Evolutionary conservation across 306 rosid genomes (phyloP).

Genomic region (Begonia peltatifolia): DNA sequence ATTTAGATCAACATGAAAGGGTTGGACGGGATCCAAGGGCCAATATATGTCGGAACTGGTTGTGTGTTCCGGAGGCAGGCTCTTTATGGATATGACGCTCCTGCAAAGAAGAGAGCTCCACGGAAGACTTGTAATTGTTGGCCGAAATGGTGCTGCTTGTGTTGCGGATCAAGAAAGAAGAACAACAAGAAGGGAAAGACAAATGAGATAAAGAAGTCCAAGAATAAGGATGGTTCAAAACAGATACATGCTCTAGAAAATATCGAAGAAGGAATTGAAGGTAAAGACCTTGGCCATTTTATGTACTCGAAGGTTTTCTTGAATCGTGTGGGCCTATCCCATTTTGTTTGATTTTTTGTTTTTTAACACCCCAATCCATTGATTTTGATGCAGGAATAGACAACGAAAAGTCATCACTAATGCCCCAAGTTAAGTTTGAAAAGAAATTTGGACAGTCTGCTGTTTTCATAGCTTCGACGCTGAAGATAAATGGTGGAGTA

Average conservation of each 20-base stretch:
- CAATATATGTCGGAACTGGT: constrained; percentile 91
- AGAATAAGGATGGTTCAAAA: constrained; percentile 43
- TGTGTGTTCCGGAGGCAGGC: constrained; percentile 94
- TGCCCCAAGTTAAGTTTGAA: constrained; percentile 69
- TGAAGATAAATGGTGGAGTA: constrained; percentile 70
- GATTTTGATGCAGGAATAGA: constrained; percentile 43
- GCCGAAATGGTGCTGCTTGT: constrained; percentile 78
- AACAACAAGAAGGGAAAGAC: constrained; percentile 30
- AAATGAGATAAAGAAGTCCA: constrained; percentile 36
- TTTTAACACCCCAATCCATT: too few species aligned
- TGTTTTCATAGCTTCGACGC: constrained; percentile 60
- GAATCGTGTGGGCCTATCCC: too few species aligned
- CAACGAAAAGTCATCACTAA: constrained; percentile 46
- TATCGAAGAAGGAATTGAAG: constrained; percentile 69
- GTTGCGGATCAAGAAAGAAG: constrained; percentile 61
- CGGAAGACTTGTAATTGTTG: constrained; percentile 68
- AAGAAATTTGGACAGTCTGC: constrained; percentile 76
- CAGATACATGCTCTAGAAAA: constrained; percentile 55
- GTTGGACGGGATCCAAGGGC: constrained; percentile 92
- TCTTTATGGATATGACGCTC: constrained; percentile 87
- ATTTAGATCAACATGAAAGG: constrained; percentile 89
- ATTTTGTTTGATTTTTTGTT: too few species aligned
- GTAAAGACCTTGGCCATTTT: constrained; percentile 18
- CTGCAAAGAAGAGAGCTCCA: constrained; percentile 62
- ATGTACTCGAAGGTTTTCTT: background rate